Evolutionary conservation across 768 basidiomycete species (phyloP).

Genomic region (Hysterangium stoloniferum): DNA sequence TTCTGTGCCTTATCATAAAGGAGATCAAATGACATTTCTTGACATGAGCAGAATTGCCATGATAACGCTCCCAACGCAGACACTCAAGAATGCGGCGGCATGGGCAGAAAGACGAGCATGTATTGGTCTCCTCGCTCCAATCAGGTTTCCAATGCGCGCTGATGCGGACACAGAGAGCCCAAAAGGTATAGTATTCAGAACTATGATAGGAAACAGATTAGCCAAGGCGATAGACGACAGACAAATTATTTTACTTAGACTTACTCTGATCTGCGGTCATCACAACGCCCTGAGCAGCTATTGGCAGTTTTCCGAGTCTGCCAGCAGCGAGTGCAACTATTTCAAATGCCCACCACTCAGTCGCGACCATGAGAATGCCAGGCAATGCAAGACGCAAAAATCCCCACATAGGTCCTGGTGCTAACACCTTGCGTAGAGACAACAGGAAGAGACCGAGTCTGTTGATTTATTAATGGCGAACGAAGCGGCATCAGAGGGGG

Average conservation of each 20-base stretch:
- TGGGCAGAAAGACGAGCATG: constrained; percentile 55
- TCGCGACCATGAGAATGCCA: constrained; percentile 72
- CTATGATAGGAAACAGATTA: constrained; percentile 22
- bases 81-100: constrained; percentile 55
- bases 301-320: constrained; percentile 52
- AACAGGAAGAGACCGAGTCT: not conserved
- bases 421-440: not conserved
- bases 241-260: too few species aligned
- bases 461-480: not conserved
- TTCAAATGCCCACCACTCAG: constrained; percentile 77
- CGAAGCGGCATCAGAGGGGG: not conserved
- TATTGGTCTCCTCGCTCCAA: constrained; percentile 46
- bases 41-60: constrained; percentile 51
- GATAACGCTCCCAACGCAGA: constrained; percentile 47
- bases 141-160: constrained; percentile 63
- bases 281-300: constrained; percentile 71
- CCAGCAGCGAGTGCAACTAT: constrained; percentile 76
- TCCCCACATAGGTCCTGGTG: constrained; percentile 29
- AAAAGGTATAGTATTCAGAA: constrained; percentile 69
- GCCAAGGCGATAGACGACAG: not conserved
- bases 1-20: too few species aligned
- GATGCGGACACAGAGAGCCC: constrained; percentile 61
- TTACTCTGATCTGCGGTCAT: constrained; percentile 76
- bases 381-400: constrained; percentile 69
- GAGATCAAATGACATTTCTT: constrained; percentile 44